A percentile compares a stretch with the other conserved stretches of the same genome.
Conservation (phyloP, 2,329 filamentous ascomycete species). For the Aschersonia sp. region DNA sequence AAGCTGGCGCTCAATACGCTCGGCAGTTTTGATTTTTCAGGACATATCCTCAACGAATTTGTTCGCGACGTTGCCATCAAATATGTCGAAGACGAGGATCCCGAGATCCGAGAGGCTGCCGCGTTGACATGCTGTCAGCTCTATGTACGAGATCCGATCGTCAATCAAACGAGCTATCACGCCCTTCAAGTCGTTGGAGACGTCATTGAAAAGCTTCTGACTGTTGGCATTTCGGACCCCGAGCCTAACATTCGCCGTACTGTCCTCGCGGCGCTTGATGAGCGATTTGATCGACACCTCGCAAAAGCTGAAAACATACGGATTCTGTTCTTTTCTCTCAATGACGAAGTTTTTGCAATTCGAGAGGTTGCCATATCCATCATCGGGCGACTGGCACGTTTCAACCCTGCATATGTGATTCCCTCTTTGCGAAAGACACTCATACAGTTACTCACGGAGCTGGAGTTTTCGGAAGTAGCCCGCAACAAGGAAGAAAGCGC, state of each 20-base stretch:
- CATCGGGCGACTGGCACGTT: slow-evolving; percentile 78
- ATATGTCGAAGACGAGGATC: slow-evolving; percentile 92
- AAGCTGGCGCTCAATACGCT: slow-evolving; percentile 87
- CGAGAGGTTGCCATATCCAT: slow-evolving; percentile 92
- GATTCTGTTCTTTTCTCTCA: slow-evolving; percentile 85
- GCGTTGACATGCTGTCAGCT: slow-evolving; percentile 96
- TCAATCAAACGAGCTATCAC: slow-evolving; percentile 94
- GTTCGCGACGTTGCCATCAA: slow-evolving; percentile 96
- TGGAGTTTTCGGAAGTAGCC: slow-evolving; percentile 89
- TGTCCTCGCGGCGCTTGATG: slow-evolving; percentile 77
- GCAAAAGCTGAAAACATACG: slow-evolving; percentile 95
- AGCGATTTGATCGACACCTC: slow-evolving; percentile 91
- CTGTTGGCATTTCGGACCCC: slow-evolving; percentile 84
- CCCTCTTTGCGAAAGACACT: slow-evolving; percentile 88
- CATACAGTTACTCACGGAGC: slow-evolving; percentile 88
- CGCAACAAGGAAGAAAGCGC: slow-evolving; percentile 95
- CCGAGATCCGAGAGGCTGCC: slow-evolving; percentile 84
- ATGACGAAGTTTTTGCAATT: slow-evolving; percentile 87
- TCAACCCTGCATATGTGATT: slow-evolving; percentile 95
- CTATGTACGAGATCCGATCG: slow-evolving; percentile 91
- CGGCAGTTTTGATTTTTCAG: slow-evolving; percentile 92
- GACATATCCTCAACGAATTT: slow-evolving; percentile 93
- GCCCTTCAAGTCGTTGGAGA: slow-evolving; percentile 95
- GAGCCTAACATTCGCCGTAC: slow-evolving; percentile 80
- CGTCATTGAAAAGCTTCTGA: slow-evolving; percentile 91